Evolutionary conservation across 352 stramenopile genomes (phyloP), one percentile per base, ranked within the genome.

Genomic region (Pythium aristosporum): DNA sequence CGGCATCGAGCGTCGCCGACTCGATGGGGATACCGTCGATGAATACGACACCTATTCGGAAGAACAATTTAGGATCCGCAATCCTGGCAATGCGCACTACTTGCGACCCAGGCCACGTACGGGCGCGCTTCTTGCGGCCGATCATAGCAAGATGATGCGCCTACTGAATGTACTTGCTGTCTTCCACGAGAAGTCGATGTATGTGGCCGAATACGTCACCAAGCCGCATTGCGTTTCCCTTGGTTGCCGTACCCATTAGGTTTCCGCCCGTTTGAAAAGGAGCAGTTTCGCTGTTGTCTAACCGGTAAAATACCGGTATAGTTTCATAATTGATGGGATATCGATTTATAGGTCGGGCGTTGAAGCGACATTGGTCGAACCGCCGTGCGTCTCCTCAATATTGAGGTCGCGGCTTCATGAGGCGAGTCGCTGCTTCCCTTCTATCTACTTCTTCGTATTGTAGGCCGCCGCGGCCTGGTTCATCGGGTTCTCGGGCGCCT

Each of bases 21-120:
- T 89, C 78, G 61, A 89, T 88, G 15, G 82, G 82, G 46, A 91
- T 91, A 21, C 80, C 82, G 39, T 91, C 82, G 34, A 89, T 82
- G 46, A 79, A 91, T 13, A 91, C 75, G 10, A 91, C 73, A 30
- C 78, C 82, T 91, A 59, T 28, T 63, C 51, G 48, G 18, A 39
- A 42, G 18, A 21, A 51, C 41, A 18, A 39, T 0, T 49, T 13
- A 18, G 30, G 39, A 39, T 39, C 21, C n/a, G 30, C 49, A 46
- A 13, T 1, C 39, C 10, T 46, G 39, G 18, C 44, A 56, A 57
- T 47, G 15, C 16, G 12, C 25, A n/a, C 57, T 34, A 28, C 25
- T 49, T 16, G 5, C 15, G 28, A n/a, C 55, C 18, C 15, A 60
- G 23, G 21, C 12, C 4, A 74, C 76, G 42, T 74, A 89, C 80